A percentile compares a stretch with the other conserved stretches of the same genome.
Conservation (phyloP, 495 filamentous ascomycete species). For the Podospora didyma region DNA sequence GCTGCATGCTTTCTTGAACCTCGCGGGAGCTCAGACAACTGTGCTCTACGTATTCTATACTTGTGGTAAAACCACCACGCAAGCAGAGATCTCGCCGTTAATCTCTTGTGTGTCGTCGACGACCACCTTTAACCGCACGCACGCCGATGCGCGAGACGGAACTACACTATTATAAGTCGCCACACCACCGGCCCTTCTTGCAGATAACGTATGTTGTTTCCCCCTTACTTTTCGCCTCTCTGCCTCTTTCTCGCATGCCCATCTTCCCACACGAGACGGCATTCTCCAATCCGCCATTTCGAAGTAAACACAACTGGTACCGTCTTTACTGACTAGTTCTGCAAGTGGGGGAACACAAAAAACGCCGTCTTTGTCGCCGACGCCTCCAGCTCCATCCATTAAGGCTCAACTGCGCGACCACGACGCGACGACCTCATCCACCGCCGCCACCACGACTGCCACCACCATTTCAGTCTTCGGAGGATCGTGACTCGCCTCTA, state of each 20-base stretch:
- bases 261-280: too few relatives aligned
- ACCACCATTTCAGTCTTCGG: background rate
- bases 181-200: too few relatives aligned
- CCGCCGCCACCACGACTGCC: too few relatives aligned
- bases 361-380: conserved; percentile 1
- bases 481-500: background rate
- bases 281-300: background rate
- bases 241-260: too few relatives aligned
- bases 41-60: background rate
- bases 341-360: conserved; percentile 13
- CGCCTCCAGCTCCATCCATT: background rate
- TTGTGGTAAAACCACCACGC: background rate
- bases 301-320: background rate
- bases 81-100: too few relatives aligned
- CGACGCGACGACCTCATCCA: background rate
- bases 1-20: conserved; percentile 4
- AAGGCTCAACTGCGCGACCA: background rate
- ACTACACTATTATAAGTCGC: too few relatives aligned
- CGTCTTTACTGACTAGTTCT: conserved; percentile 2
- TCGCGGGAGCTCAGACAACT: background rate
- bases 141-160: too few relatives aligned
- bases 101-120: too few relatives aligned
- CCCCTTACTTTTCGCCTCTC: too few relatives aligned
- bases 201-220: too few relatives aligned
- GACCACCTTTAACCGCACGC: too few relatives aligned